Conservation (phyloP, 2,329 filamentous ascomycete species). For the Paecilomyces sp. region DNA sequence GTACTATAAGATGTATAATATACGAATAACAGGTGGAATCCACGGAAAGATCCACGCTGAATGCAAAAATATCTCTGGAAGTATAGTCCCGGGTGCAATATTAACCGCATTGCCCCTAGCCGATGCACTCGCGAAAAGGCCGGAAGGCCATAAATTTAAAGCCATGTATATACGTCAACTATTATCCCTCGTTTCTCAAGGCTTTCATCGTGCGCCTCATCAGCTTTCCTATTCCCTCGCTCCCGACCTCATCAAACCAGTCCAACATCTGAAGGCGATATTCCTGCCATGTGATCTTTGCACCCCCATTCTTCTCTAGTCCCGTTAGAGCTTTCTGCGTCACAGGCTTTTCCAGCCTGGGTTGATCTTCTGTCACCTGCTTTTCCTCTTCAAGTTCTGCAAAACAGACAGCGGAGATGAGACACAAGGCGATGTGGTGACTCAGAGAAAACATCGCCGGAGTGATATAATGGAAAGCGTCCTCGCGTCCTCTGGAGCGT, state of each 20-base stretch:
- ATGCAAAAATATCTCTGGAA: not conserved
- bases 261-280: constrained; percentile 67
- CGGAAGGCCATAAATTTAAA: not conserved
- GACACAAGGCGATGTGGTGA: constrained; percentile 38
- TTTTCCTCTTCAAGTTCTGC: constrained; percentile 41
- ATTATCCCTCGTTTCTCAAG: constrained; percentile 45
- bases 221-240: constrained; percentile 60
- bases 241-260: constrained; percentile 57
- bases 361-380: constrained; percentile 12
- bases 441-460: constrained; percentile 41
- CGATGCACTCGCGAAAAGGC: not conserved
- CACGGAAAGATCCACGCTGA: not conserved
- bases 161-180: not conserved
- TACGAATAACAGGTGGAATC: not conserved
- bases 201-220: constrained; percentile 79
- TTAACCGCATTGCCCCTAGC: too few species aligned
- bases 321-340: constrained; percentile 58
- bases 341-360: constrained; percentile 47
- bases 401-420: constrained; percentile 42
- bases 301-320: constrained; percentile 59
- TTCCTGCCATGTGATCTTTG: constrained; percentile 62
- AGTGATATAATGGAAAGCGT: constrained; percentile 27
- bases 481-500: constrained; percentile 20
- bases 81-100: too few species aligned
- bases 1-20: not conserved